phyloP scores from a whole-genome alignment of 176 grass and related monocot genomes.

The Zoysia japonica region DNA sequence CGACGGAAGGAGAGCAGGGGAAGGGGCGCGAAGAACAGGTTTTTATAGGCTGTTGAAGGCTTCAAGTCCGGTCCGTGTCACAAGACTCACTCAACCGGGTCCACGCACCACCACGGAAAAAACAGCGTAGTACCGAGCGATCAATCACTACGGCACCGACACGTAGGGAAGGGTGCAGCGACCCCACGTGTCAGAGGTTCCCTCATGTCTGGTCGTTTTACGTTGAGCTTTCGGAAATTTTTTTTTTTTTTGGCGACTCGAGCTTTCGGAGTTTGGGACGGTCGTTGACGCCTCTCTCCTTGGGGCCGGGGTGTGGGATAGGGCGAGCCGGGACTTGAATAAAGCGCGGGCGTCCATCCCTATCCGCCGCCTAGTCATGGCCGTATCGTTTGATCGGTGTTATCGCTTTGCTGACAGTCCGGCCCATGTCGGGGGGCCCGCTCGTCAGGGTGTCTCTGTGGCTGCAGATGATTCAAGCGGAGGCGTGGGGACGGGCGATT shows the following conservation, averaged over 20 bases:
- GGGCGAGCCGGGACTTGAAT: not conserved
- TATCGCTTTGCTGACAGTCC: conserved; percentile 22
- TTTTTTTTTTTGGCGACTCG: too few relatives aligned
- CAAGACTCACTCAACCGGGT: not conserved
- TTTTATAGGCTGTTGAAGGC: conserved; percentile 26
- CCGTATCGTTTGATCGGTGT: conserved; percentile 27
- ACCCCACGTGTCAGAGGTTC: not conserved
- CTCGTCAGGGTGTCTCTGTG: not conserved
- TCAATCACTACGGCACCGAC: not conserved
- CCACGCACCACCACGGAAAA: conserved; percentile 11
- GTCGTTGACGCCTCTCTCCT: not conserved
- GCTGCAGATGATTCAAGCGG: not conserved
- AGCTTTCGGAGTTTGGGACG: not conserved
- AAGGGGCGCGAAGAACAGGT: not conserved
- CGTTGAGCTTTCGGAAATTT: too few relatives aligned
- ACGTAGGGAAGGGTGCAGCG: fast-evolving
- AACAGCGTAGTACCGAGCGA: too few relatives aligned
- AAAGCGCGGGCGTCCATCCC: conserved; percentile 27
- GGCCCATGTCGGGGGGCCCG: conserved; percentile 1
- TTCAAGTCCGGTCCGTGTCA: not conserved
- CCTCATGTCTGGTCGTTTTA: too few relatives aligned
- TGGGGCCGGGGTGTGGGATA: not conserved
- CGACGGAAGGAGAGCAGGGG: not conserved
- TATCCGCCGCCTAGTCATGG: conserved; percentile 39
- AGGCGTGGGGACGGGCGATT: not conserved